Evolutionary conservation across 108 stramenopile genomes (phyloP).

Genomic region (Pseudonitzschia delicatissima): DNA sequence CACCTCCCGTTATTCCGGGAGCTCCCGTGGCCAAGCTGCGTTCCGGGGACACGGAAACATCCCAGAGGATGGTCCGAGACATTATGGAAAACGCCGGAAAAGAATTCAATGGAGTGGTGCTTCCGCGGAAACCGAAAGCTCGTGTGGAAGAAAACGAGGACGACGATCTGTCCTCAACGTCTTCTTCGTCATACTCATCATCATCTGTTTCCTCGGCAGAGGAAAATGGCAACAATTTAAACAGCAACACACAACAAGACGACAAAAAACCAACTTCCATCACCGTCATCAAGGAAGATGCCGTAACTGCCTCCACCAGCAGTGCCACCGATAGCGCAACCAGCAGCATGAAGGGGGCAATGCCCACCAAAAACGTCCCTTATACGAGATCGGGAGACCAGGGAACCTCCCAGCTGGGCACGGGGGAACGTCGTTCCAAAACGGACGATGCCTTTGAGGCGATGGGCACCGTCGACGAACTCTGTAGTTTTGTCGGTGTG

Average conservation of each 20-base stretch:
- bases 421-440: slow-evolving; percentile 77
- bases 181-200: neutral
- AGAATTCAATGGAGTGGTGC: neutral
- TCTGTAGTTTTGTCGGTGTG: slow-evolving; percentile 75
- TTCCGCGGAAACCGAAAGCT: neutral
- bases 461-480: slow-evolving; percentile 84
- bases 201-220: neutral
- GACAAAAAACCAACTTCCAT: neutral
- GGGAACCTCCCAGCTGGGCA: slow-evolving; percentile 70
- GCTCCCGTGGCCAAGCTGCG: slow-evolving; percentile 30
- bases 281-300: neutral
- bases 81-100: slow-evolving; percentile 11
- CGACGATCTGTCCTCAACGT: neutral
- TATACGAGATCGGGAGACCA: slow-evolving; percentile 77
- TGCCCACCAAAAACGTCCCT: slow-evolving; percentile 79
- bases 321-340: neutral
- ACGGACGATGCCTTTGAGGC: slow-evolving; percentile 72
- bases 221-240: neutral
- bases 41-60: slow-evolving; percentile 48
- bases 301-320: neutral
- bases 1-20: neutral
- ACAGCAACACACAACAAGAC: neutral
- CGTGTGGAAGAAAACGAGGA: neutral
- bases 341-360: neutral
- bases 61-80: slow-evolving; percentile 30